Percentiles rank a stretch among this genome's conserved stretches.
Conservation (phyloP, 1,284 basidiomycete species). For the Malassezia pachydermatis region DNA sequence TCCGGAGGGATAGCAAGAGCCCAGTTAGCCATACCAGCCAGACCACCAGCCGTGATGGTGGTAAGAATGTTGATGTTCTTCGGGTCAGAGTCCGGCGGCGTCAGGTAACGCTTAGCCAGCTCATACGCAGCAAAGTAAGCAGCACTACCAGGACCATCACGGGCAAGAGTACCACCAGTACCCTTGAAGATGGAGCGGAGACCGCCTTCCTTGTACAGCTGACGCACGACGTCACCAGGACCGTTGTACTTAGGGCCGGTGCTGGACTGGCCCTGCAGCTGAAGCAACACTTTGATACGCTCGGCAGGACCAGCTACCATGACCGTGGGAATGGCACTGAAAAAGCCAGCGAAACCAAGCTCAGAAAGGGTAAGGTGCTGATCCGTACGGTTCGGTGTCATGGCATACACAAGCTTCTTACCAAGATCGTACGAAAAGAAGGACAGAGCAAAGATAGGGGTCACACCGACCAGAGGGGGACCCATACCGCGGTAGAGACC, state of each 20-base stretch:
- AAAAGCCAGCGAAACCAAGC: slow-evolving; percentile 82
- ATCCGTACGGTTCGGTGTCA: slow-evolving; percentile 57
- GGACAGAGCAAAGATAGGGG: slow-evolving; percentile 94
- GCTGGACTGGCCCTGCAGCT: slow-evolving; percentile 76
- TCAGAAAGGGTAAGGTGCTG: slow-evolving; percentile 65
- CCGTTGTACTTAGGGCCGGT: slow-evolving; percentile 70
- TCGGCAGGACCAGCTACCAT: slow-evolving; percentile 89
- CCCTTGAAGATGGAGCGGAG: slow-evolving; percentile 85
- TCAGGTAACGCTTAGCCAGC: slow-evolving; percentile 74
- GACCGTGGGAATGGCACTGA: slow-evolving; percentile 86
- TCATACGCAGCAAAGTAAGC: slow-evolving; percentile 98
- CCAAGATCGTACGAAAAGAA: slow-evolving; percentile 98
- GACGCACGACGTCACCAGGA: slow-evolving; percentile 77
- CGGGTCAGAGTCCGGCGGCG: slow-evolving; percentile 61
- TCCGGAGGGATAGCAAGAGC: slow-evolving; percentile 35
- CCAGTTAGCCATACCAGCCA: slow-evolving; percentile 86
- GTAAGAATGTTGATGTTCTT: slow-evolving; percentile 75
- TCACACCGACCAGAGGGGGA: slow-evolving; percentile 88
- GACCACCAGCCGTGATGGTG: slow-evolving; percentile 83
- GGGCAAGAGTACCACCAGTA: slow-evolving; percentile 76
- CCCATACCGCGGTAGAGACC: slow-evolving; percentile 63
- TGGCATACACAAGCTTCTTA: slow-evolving; percentile 69
- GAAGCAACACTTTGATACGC: slow-evolving; percentile 84
- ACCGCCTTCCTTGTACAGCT: slow-evolving; percentile 90
- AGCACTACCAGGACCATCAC: slow-evolving; percentile 92